Evolutionary conservation across 306 rosid species (phyloP), one percentile per base, ranked within the genome.

Genomic region (Prosopis cineraria): DNA sequence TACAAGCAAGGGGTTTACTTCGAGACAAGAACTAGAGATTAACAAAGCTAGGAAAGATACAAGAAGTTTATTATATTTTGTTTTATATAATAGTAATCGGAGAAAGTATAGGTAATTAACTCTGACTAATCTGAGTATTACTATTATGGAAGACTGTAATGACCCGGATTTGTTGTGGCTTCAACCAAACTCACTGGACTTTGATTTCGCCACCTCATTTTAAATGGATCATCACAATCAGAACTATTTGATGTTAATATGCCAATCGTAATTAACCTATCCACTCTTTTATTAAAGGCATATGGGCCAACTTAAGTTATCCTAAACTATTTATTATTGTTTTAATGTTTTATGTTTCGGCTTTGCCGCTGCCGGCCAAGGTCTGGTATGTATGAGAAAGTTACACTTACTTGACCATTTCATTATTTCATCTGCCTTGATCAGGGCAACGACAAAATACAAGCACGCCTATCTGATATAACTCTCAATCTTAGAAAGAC

Each of bases 281-380:
- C 17, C 29, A 1, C 13, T 60, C 19, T 56, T 56, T 27, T 27
- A 27, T 71, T 78, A 48, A 56, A 70, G 59, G 65, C 75, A 60
- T 58, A 0, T 27, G 7, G 11, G 27, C 64, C 20, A 27, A 58
- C 4, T n/a, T 12, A 27, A 27, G 6, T 13, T 58, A 12, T 53
- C 37, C 41, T 29, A 40, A 59, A 41, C 43, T 10, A 72, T 17
- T 72, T 65, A 75, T 72, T 78, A 81, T 79, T 53, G 72, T 81
- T 22, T 11, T 53, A n/a, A 2, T n/a, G n/a, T 52, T 25, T 7
- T 8, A 8, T 8, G 29, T 8, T 52, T 52, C 20, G 29, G 12
- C 84, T 70, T 80, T 78, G 68, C 77, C 80, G 74, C 76, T 10
- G 64, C 67, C 67, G 12, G 76, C 68, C 85, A 27, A 73, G 68